Evolutionary conservation across 2,329 filamentous ascomycete species (phyloP).

Genomic region (Fusarium incarnatum): DNA sequence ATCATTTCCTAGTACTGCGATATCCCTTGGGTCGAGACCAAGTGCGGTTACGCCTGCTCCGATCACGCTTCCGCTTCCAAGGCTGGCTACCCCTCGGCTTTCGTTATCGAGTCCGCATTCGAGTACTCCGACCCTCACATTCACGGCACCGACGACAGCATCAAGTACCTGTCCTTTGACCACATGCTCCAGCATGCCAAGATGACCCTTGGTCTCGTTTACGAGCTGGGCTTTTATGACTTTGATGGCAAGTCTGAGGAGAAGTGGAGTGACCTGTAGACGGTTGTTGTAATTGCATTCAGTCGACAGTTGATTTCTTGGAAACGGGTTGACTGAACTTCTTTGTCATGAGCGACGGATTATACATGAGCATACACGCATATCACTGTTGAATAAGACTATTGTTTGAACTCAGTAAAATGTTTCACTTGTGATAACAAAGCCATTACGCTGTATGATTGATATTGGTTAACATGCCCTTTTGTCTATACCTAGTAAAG

Average conservation of each 20-base stretch:
- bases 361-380: conserved; percentile 27
- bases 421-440: background rate
- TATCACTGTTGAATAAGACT: conserved; percentile 5
- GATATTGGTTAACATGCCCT: conserved; percentile 13
- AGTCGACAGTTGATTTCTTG: background rate
- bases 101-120: conserved; percentile 81
- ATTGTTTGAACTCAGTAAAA: background rate
- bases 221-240: conserved; percentile 83
- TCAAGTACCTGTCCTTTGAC: conserved; percentile 81
- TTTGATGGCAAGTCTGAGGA: conserved; percentile 62
- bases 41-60: conserved; percentile 88
- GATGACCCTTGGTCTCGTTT: conserved; percentile 84
- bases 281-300: conserved; percentile 3
- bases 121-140: conserved; percentile 75
- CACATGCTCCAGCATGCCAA: conserved; percentile 93
- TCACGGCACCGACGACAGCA: conserved; percentile 75
- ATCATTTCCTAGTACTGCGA: conserved; percentile 76
- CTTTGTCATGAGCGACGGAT: conserved; percentile 26
- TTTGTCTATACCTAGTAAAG: conserved; percentile 37
- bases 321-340: background rate
- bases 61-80: conserved; percentile 80
- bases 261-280: conserved; percentile 53
- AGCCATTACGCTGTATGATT: conserved; percentile 17
- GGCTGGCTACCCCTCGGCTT: conserved; percentile 79
- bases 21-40: conserved; percentile 87